Evolutionary conservation across 2,329 filamentous ascomycete genomes (phyloP), one percentile per base, ranked within the genome.

Genomic region (Aspergillus fijiensis): DNA sequence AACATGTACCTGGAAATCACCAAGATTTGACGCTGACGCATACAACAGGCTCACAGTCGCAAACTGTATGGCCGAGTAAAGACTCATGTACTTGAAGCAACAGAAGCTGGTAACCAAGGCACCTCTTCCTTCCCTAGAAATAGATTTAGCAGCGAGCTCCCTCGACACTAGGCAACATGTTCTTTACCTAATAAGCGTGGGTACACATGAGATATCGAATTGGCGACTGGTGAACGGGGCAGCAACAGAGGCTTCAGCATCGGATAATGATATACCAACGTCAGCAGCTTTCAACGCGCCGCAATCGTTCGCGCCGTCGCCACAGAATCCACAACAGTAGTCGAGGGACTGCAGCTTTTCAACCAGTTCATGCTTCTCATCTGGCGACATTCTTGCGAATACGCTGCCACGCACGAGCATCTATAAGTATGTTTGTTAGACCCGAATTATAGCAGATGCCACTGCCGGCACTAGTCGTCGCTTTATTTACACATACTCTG

Each of bases 31-130:
- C 11, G 90, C 96, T 7, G 88, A 92, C 6, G 92, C 91, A 76
- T 99, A 99, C 16, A 99, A 84, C 73, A 99, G 97, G 82, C 90
- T 96, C 71, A 99, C 96, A 0, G 91, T 92, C 7, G 92, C 96
- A 80, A 99, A 99, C 76, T 99, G 95, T 66, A 99, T 99, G n/a
- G 95, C 94, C 2, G 93, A 98, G 80, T 99, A 99, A 65, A 99
- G 79, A 69, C 91, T 96, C 96, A 99, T 99, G 78, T 96, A 99
- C 80, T 98, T 99, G 84, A 99, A 99, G 80, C 95, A 99, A 79
- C 91, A 96, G 80, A 99, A 99, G 76, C 92, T 96, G 12, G 95
- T 99, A n/a, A 98, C 93, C 35, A 99, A 84, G 35, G 96, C 91
- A 21, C 94, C 94, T 63, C 96, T 88, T 21, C 95, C 95, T 80